Conservation (phyloP, 495 filamentous ascomycete genomes). For the Neurospora sp. region DNA sequence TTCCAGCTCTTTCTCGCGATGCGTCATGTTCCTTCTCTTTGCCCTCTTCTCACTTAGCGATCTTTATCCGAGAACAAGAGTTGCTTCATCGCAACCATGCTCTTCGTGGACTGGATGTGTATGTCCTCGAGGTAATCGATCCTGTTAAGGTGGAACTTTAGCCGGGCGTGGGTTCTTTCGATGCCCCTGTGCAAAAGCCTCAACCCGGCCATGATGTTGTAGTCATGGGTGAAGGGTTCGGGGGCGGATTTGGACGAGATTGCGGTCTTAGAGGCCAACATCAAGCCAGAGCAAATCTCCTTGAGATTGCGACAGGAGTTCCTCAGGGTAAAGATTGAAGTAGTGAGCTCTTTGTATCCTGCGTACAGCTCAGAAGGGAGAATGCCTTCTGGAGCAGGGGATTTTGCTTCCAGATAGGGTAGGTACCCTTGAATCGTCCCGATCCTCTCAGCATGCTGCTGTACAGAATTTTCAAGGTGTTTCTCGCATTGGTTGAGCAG, state of each 20-base stretch:
- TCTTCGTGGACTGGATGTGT: neutral
- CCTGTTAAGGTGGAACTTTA: neutral
- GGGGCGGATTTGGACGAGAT: neutral
- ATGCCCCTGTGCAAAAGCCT: neutral
- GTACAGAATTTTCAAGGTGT: neutral
- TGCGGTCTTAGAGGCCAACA: neutral
- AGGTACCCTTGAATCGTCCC: neutral
- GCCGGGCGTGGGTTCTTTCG: neutral
- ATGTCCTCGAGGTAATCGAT: neutral
- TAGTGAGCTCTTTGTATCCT: neutral
- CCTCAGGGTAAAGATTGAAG: neutral
- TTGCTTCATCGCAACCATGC: neutral
- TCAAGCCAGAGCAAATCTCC: neutral
- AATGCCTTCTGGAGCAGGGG: rapidly evolving
- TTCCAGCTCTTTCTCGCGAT: neutral
- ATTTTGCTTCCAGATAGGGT: neutral
- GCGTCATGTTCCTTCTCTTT: neutral
- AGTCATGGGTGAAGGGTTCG: too few species aligned
- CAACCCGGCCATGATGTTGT: neutral
- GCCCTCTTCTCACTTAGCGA: neutral
- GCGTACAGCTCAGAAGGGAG: neutral
- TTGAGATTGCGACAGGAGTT: neutral
- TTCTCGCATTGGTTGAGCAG: neutral
- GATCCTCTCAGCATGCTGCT: neutral
- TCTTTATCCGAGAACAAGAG: neutral